These are phyloP conservation scores for Clavulina sp. DNA, from an alignment of 768 basidiomycete genomes.

Conservation along the genomic window DNA sequence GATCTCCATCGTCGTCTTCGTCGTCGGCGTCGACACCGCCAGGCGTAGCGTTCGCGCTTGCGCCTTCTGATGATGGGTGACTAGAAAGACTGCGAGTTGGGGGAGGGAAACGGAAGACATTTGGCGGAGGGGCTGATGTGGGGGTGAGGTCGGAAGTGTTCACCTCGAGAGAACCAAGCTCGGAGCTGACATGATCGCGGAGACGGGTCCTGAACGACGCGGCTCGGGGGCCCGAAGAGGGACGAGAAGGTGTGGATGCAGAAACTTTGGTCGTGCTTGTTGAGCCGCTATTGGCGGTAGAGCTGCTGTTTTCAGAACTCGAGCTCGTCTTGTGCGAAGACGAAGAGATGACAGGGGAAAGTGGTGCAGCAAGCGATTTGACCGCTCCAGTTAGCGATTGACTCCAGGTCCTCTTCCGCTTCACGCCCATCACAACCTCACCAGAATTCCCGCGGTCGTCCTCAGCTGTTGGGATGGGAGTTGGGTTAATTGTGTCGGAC, in stretches of 20 bases:
- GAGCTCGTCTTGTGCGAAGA: conserved; percentile 3
- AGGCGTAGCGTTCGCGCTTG: neutral
- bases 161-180: too few relatives aligned
- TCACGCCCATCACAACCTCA: too few relatives aligned
- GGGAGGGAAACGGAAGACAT: too few relatives aligned
- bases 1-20: conserved; percentile 27
- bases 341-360: conserved; percentile 3
- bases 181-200: too few relatives aligned
- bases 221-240: neutral
- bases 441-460: conserved; percentile 21
- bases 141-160: too few relatives aligned
- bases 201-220: neutral
- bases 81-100: too few relatives aligned
- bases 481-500: too few relatives aligned
- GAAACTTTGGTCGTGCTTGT: neutral
- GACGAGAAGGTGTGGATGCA: neutral
- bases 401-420: conserved; percentile 25
- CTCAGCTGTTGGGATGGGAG: conserved; percentile 12
- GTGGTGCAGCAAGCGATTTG: neutral
- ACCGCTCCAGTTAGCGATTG: conserved; percentile 14
- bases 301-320: too few relatives aligned
- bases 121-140: too few relatives aligned
- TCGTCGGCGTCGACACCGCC: conserved; percentile 12
- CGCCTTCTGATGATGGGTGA: too few relatives aligned
- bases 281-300: neutral